These are phyloP conservation scores for Citeromyces siamensis DNA, from an alignment of 1,139 yeast genomes.

Conservation along the genomic window DNA sequence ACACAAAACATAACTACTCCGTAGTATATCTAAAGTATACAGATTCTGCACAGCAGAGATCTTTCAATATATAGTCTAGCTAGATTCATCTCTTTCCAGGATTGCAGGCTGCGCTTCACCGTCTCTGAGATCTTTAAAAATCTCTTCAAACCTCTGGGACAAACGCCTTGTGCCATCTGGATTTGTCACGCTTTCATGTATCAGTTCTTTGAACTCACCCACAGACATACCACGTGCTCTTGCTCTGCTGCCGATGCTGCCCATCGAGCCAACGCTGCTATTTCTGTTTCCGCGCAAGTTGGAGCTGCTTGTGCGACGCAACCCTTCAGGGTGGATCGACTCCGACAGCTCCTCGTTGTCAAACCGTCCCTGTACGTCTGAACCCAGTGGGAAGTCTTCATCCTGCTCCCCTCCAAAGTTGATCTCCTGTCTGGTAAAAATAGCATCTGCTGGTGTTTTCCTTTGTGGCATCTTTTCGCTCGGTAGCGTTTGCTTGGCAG, in stretches of 20 bases:
- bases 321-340: neutral
- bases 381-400: neutral
- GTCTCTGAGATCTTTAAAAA: slow-evolving; percentile 1
- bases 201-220: slow-evolving; percentile 1
- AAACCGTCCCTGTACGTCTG: neutral
- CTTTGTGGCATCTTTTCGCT: neutral
- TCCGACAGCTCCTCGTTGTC: neutral
- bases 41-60: too few species aligned
- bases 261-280: slow-evolving; percentile 1
- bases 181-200: slow-evolving; percentile 2
- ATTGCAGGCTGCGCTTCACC: slow-evolving; percentile 1
- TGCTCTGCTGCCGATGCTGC: slow-evolving; percentile 1
- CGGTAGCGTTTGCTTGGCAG: slow-evolving; percentile 1
- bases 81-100: slow-evolving; percentile 2
- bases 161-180: slow-evolving; percentile 1
- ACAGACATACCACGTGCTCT: slow-evolving; percentile 1
- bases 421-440: neutral
- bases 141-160: slow-evolving; percentile 2
- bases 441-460: neutral
- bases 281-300: neutral
- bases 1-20: neutral
- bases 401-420: neutral
- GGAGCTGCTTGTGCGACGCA: neutral
- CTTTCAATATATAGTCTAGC: neutral
- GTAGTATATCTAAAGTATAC: too few species aligned